A percentile compares a stretch with the other conserved stretches of the same genome.
Conservation (phyloP, 108 stramenopile species). For the Nannochloropsis oceanica region DNA sequence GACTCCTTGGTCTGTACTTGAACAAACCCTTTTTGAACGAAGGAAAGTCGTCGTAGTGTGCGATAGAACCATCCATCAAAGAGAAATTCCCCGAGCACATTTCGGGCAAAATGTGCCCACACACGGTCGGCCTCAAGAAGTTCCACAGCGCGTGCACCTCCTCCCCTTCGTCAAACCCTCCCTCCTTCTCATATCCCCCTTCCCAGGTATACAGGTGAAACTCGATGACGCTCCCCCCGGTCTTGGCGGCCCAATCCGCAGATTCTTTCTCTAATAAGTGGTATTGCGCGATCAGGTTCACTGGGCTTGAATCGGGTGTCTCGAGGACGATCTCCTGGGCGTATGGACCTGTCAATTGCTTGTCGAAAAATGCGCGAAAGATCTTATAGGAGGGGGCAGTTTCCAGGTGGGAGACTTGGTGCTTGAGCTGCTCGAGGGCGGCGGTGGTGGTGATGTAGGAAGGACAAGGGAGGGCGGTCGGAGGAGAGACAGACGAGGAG, state of each 20-base stretch:
- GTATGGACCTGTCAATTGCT: background rate
- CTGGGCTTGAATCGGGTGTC: background rate
- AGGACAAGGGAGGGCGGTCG: background rate
- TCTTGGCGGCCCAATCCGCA: background rate
- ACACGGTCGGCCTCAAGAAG: background rate
- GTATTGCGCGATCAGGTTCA: background rate
- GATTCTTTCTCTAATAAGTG: background rate
- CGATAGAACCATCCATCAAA: background rate
- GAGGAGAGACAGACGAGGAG: background rate
- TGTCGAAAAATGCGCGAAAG: background rate
- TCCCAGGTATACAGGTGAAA: background rate
- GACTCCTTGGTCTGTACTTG: background rate
- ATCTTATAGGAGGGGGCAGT: background rate
- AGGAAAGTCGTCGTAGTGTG: background rate
- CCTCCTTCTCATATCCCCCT: background rate
- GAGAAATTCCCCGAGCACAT: background rate
- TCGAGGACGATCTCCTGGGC: background rate
- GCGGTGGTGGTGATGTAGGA: background rate
- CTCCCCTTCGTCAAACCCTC: background rate
- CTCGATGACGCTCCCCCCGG: background rate
- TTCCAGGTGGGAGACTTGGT: background rate
- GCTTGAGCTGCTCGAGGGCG: background rate
- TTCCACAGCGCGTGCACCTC: background rate
- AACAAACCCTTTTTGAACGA: background rate
- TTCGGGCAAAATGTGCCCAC: background rate